Percentiles rank a stretch among this genome's conserved stretches.
Conservation (phyloP, 73 alveolate species). For the Diophrys sp. region DNA sequence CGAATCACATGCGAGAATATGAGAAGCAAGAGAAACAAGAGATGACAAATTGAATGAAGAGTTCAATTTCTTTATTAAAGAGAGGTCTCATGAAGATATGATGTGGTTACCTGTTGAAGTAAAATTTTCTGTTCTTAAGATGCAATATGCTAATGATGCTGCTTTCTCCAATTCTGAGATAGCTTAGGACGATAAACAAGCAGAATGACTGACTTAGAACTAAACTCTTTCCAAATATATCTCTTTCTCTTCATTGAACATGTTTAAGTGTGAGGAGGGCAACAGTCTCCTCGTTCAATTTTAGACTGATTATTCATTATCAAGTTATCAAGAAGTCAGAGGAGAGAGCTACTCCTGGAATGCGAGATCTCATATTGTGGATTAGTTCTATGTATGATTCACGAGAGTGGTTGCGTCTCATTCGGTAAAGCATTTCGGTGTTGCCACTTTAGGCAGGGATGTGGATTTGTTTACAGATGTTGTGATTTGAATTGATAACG, state of each 20-base stretch:
- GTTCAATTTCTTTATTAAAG: too few species aligned
- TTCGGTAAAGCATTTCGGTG: conserved; percentile 62
- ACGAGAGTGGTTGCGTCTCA: conserved; percentile 82
- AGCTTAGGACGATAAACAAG: conserved; percentile 39
- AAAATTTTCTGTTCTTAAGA: too few species aligned
- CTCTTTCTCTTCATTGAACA: conserved; percentile 66
- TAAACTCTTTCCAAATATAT: conserved; percentile 65
- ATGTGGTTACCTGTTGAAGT: conserved; percentile 47
- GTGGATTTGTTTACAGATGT: conserved; percentile 82
- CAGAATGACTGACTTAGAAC: too few species aligned
- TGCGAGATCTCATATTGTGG: conserved; percentile 46
- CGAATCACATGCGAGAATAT: too few species aligned
- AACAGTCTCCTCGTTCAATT: too few species aligned
- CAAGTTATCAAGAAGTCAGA: too few species aligned
- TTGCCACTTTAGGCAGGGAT: conserved; percentile 88
- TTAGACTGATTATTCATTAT: too few species aligned
- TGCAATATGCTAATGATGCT: too few species aligned
- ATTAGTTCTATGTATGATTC: conserved; percentile 69
- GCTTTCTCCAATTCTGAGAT: too few species aligned
- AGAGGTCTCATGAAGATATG: too few species aligned
- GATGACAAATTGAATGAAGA: too few species aligned
- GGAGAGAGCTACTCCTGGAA: conserved; percentile 76
- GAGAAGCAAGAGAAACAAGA: too few species aligned
- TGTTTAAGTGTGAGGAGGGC: conserved; percentile 49
- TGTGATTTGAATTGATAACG: conserved; percentile 59